Evolutionary conservation across 345 rosid genomes (phyloP).

Genomic region (Eucalyptus tenuipes): DNA sequence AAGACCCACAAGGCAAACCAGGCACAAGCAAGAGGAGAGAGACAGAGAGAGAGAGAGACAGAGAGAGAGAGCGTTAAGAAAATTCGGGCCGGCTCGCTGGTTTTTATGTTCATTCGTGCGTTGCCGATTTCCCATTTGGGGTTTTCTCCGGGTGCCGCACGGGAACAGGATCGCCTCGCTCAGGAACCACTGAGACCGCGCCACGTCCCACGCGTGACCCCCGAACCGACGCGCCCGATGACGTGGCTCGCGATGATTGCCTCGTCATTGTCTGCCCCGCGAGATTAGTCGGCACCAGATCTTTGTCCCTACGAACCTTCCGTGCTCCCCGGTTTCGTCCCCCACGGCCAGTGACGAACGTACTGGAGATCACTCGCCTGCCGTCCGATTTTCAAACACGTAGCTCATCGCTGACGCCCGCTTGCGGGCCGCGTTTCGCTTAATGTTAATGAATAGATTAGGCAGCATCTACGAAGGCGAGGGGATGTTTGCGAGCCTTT

Average conservation of each 20-base stretch:
- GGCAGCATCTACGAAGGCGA: not conserved
- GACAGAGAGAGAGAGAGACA: not conserved
- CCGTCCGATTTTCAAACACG: not conserved
- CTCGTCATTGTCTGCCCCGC: not conserved
- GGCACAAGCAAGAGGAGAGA: not conserved
- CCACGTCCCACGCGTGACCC: not conserved
- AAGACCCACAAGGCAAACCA: not conserved
- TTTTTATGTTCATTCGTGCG: not conserved
- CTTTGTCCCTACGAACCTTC: not conserved
- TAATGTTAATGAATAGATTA: not conserved
- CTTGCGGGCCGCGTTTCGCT: not conserved
- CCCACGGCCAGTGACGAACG: not conserved
- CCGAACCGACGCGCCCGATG: not conserved
- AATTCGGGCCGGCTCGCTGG: not conserved
- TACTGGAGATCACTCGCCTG: not conserved
- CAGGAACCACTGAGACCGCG: not conserved
- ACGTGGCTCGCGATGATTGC: not conserved
- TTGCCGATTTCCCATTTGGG: not conserved
- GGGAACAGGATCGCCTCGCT: not conserved
- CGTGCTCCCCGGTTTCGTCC: not conserved
- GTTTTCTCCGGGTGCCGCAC: not conserved
- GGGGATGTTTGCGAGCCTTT: not conserved
- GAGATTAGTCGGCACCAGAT: not conserved
- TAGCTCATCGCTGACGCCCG: not conserved
- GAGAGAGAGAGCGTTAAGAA: not conserved